Base-by-base conservation (phyloP, 2,329 filamentous ascomycete genomes). In the Phaeoacremonium minimum region DNA sequence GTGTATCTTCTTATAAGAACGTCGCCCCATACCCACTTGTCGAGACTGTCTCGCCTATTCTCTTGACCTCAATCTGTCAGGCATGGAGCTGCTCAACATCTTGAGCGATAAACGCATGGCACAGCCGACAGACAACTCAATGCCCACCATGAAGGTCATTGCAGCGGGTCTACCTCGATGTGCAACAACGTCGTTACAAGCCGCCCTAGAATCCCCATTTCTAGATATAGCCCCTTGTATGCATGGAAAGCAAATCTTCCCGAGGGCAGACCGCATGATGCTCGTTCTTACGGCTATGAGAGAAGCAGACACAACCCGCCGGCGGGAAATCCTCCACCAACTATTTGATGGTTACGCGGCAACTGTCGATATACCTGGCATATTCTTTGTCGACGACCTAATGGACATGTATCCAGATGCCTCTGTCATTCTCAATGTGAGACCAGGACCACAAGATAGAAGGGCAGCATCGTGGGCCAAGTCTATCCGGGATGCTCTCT, bases 371-470 rank as follows among this genome's bases (percentile, higher is more conserved):
- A 50, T 61, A 11, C 59, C 60, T 1, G 53, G 47, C 2, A 45
- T 55, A 4, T 46, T 47, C 28, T 63, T 64, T 41, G 43, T 51
- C 0, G 50, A 56, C 8, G 60, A 63, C 28, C 40, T 64, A 22
- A 61, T 63, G 56, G 61, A 64, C 18, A 55, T 60, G 46, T 64
- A 59, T 6, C 58, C 58, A 0, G 53, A 61, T 4, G 56, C 55
- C 2, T 42, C 46, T 2, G 33, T 64, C 5, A 43, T 64, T 0
- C 37, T 64, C 2, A 64, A 64, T n/a, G 28, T 18, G 18, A 32
- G 40, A 26, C 28, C 28, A 15, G 40, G 32, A 15, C 32, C 19
- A 9, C 19, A 34, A 13, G 18, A 9, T 5, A 19, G 36, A 26
- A 37, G 40, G 12, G 33, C 37, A 7, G 18, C 15, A 4, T 17